Evolutionary conservation across 2,329 filamentous ascomycete genomes (phyloP).

Genomic region (Microsporum audouinii): DNA sequence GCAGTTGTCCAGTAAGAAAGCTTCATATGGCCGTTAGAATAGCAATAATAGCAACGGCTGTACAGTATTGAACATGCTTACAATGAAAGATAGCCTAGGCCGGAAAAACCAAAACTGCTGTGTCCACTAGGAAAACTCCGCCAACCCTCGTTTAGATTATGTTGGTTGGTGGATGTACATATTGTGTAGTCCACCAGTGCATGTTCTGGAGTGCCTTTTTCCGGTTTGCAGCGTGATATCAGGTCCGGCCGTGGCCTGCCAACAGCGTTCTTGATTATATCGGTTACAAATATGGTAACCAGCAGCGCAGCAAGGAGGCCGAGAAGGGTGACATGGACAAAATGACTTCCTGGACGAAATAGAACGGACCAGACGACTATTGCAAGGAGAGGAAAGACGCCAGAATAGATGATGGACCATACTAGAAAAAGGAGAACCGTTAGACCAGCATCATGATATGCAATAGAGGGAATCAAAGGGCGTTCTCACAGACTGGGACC

Average conservation of each 20-base stretch:
- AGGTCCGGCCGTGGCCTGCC: constrained; percentile 77
- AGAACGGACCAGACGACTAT: constrained; percentile 56
- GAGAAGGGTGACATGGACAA: constrained; percentile 74
- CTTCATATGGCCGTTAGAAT: constrained; percentile 17
- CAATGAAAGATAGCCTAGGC: constrained; percentile 48
- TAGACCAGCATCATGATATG: not conserved
- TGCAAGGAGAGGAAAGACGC: constrained; percentile 56
- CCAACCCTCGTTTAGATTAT: constrained; percentile 53
- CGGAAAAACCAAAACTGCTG: constrained; percentile 49
- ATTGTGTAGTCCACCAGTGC: constrained; percentile 40
- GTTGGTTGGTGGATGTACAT: constrained; percentile 41
- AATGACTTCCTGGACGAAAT: constrained; percentile 55
- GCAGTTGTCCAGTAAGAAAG: constrained; percentile 44
- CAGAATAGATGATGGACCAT: constrained; percentile 64
- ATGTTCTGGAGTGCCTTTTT: constrained; percentile 44
- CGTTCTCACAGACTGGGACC: constrained; percentile 59
- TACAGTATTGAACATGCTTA: constrained; percentile 17
- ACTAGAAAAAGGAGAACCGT: constrained; percentile 1
- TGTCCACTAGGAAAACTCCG: constrained; percentile 55
- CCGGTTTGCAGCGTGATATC: constrained; percentile 73
- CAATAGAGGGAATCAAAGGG: not conserved
- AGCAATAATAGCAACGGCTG: not conserved
- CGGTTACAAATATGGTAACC: constrained; percentile 72
- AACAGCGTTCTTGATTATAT: constrained; percentile 80
- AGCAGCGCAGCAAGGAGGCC: constrained; percentile 67